Evolutionary conservation across 805 yeast genomes (phyloP).

Genomic region (Candida odintsovae): DNA sequence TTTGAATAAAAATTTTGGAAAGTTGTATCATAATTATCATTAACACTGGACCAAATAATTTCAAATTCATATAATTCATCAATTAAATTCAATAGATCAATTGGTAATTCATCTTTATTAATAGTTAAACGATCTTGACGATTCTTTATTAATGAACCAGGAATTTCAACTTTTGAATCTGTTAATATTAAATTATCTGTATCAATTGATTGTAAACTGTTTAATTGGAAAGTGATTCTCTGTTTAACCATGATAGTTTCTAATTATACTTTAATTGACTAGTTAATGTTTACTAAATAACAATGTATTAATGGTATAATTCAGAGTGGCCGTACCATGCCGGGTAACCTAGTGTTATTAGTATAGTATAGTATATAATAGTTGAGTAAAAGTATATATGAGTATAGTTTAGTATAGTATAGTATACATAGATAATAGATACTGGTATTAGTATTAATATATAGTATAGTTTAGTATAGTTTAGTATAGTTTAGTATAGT

Average conservation of each 20-base stretch:
- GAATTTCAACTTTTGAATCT: slow-evolving; percentile 12
- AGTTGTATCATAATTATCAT: slow-evolving; percentile 2
- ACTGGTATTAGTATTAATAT: no score
- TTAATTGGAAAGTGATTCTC: slow-evolving; percentile 16
- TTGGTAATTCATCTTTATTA: slow-evolving; percentile 14
- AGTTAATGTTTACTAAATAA: no score
- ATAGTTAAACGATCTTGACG: slow-evolving; percentile 19
- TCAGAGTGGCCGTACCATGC: no score
- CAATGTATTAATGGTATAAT: no score
- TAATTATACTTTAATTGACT: no score
- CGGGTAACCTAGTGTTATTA: no score
- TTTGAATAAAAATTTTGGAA: slow-evolving; percentile 17
- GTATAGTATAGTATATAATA: no score
- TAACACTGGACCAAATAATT: slow-evolving; percentile 14
- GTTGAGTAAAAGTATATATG: no score
- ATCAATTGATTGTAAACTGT: slow-evolving; percentile 17
- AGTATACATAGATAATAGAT: no score
- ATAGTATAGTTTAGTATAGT: no score
- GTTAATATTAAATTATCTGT: slow-evolving; percentile 19
- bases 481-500: no score
- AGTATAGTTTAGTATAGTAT: no score
- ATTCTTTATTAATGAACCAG: slow-evolving; percentile 14
- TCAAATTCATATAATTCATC: slow-evolving; percentile 14
- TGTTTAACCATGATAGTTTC: slow-evolving; percentile 11
- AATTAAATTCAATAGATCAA: slow-evolving; percentile 8